phyloP scores from a whole-genome alignment of 495 filamentous ascomycete species.

The Oleoguttula mirabilis region DNA sequence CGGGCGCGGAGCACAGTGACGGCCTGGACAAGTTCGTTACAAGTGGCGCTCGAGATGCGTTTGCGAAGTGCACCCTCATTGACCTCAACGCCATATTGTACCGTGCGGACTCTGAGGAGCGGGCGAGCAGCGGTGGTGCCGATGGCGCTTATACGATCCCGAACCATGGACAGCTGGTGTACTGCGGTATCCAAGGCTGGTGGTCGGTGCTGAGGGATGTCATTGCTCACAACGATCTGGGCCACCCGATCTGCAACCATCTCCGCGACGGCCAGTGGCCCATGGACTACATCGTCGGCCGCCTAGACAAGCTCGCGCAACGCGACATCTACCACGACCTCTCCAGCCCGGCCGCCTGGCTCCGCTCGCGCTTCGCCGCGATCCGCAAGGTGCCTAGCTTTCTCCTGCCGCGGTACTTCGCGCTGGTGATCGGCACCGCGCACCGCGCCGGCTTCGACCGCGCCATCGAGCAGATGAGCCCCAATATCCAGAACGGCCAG shows the following conservation, averaged over 20 bases:
- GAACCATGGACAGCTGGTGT: constrained; percentile 69
- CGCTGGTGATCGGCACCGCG: constrained; percentile 71
- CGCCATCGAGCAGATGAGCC: constrained; percentile 62
- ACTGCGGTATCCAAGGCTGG: constrained; percentile 96
- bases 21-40: constrained; percentile 76
- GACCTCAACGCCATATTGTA: constrained; percentile 92
- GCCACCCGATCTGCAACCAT: constrained; percentile 85
- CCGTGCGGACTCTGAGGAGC: constrained; percentile 84
- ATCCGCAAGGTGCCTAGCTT: constrained; percentile 77
- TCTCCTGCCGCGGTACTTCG: constrained; percentile 86
- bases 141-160: constrained; percentile 87
- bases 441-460: constrained; percentile 74
- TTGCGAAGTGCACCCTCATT: constrained; percentile 55
- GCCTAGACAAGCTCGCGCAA: constrained; percentile 61
- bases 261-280: constrained; percentile 87
- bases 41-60: constrained; percentile 67
- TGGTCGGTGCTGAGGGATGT: constrained; percentile 85
- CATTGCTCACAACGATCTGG: constrained; percentile 80
- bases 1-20: constrained; percentile 61
- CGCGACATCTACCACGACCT: constrained; percentile 48
- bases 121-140: constrained; percentile 60
- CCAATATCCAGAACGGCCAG: constrained; percentile 65
- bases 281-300: constrained; percentile 72
- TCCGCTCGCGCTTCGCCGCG: constrained; percentile 70
- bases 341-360: constrained; percentile 56